These are phyloP conservation scores for Cystobasidium slooffiae DNA, from an alignment of 1,284 basidiomycete genomes.

Conservation along the genomic window DNA sequence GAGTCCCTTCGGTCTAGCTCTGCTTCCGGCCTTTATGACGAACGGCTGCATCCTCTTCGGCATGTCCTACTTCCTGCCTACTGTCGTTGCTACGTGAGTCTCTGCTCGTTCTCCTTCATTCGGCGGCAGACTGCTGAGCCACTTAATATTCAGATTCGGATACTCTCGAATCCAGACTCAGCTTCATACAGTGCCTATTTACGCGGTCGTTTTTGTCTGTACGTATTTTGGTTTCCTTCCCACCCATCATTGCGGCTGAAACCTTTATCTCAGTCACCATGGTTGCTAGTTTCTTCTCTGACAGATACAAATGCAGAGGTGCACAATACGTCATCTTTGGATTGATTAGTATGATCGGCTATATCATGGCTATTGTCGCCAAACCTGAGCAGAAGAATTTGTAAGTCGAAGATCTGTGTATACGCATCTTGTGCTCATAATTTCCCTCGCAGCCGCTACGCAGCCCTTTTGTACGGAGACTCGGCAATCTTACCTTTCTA, in stretches of 20 bases:
- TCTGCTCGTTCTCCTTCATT: background rate
- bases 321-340: background rate
- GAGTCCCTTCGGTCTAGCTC: background rate
- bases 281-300: background rate
- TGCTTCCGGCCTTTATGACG: background rate
- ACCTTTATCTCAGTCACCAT: background rate
- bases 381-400: background rate
- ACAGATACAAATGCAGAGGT: background rate
- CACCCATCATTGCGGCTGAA: background rate
- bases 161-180: conserved; percentile 1
- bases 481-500: background rate
- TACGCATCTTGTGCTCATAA: background rate
- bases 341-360: background rate
- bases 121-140: background rate
- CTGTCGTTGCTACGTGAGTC: background rate
- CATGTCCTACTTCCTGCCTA: conserved; percentile 1
- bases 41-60: conserved; percentile 7
- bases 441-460: background rate
- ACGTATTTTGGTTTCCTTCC: background rate
- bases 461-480: background rate
- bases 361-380: background rate
- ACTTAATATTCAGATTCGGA: background rate
- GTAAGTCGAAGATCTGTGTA: background rate
- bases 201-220: background rate
- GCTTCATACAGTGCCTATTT: background rate